Base-by-base conservation (phyloP, 164 flowering plant species). In the Stephania japonica region DNA sequence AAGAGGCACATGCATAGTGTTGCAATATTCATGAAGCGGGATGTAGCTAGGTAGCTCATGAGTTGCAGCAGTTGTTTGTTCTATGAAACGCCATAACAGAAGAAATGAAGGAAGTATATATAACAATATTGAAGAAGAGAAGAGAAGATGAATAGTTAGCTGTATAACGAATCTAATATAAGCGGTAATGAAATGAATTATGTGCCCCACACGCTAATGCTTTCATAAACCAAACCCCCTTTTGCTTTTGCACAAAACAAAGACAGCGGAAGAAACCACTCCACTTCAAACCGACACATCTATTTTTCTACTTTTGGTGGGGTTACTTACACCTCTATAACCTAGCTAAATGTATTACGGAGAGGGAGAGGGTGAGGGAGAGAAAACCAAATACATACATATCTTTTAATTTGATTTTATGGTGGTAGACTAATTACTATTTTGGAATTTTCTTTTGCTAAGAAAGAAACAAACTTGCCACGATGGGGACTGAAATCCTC, bases 161-260 rank as follows among this genome's bases (percentile, higher is more conserved):
- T 62, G 13, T 25, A 42, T 11, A 32, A 4, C 19, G 19, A 19
- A 66, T 49, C 69, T 41, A 44, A 32, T 21, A n/a, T 9, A 64
- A 72, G n/a, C 42, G 67, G 5, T 61, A 44, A 38, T 59, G 32
- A 50, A 24, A 72, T 59, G 69, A 53, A 38, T 59, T 47, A 24
- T 49, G 25, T 50, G 68, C 70, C 67, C 59, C 73, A 27, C 76
- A 67, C 32, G 47, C 69, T 42, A 23, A 24, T 49, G 56, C 69
- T 42, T 26, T 9, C 64, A 69, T 67, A 67, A 73, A 63, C 69
- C 71, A 56, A 14, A 42, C 21, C 44, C 38, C 68, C 82, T 80
- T 80, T 81, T 78, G 78, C 78, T 80, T 78, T 76, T 72, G 77
- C 81, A 70, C 41, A 69, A 61, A 75, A 68, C 75, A 64, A 70